Evolutionary conservation across 768 basidiomycete species (phyloP), one percentile per base, ranked within the genome.

Genomic region (Mycena rebaudengoi): DNA sequence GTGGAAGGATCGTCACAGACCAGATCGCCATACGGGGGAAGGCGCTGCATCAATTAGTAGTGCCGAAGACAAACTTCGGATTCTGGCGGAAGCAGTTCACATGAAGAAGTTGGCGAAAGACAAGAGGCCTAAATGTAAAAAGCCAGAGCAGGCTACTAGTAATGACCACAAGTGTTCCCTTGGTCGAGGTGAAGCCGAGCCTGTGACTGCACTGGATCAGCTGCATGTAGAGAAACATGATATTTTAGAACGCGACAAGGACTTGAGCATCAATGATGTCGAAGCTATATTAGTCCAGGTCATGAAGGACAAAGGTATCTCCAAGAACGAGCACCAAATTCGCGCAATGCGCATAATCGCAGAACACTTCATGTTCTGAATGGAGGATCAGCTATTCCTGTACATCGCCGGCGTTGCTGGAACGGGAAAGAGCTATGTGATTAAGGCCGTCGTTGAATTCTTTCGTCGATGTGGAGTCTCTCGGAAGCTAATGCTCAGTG

Each of bases 331-430:
- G 33, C 45, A 58, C 18, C 56, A 58, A 37, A 8, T 39, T 13
- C 5, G 56, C 18, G 56, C 56, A 1, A 8, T 58, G 2, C 6
- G 55, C 3, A 57, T 57, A 2, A 35, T 58, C 8, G 56, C 43
- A 14, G 35, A 58, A 7, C 56, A 58, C 40, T 58, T 58, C 35
- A 58, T 58, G 20, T 48, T 48, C 7, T 44, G 56, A 2, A 49
- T 48, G 16, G 45, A 58, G 8, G 35, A 58, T 18, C 56, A 58
- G 28, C n/a, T 58, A 7, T 18, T 58, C n/a, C 7, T 58, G 35
- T 49, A 58, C 16, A 39, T 58, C 14, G 56, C 45, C 10, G 56
- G 56, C 1, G 35, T 58, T 6, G 56, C 45, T 7, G 56, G 56
- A 2, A 6, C 55, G 2, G 55, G 55, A 1, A 57, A 57, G 44